These are phyloP conservation scores for Apiospora rasikravindrae DNA, from an alignment of 2,329 filamentous ascomycete genomes.

Conservation along the genomic window DNA sequence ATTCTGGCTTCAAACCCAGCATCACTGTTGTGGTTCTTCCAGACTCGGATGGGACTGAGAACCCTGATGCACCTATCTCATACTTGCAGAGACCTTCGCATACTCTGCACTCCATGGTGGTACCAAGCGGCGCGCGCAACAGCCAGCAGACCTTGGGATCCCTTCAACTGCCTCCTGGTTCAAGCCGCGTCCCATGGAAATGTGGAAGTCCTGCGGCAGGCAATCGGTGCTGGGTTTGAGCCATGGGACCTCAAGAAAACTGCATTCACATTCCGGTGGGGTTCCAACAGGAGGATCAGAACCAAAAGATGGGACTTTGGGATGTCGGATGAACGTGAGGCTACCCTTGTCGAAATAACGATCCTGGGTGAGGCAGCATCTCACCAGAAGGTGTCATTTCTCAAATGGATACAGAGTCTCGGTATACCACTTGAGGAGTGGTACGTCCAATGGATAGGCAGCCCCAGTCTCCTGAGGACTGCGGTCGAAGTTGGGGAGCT, in stretches of 20 bases:
- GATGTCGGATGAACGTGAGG: background rate
- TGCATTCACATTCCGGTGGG: background rate
- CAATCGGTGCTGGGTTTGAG: background rate
- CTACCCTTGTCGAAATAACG: background rate
- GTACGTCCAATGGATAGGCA: background rate
- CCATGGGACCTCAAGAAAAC: background rate
- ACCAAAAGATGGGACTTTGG: background rate
- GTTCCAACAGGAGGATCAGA: background rate
- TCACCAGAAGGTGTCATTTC: background rate
- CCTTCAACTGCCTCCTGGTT: background rate
- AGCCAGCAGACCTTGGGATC: background rate
- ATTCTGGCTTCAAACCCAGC: background rate
- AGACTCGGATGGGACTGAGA: background rate
- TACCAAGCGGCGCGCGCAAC: background rate
- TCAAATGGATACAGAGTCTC: background rate
- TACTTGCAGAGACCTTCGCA: slow-evolving; percentile 1
- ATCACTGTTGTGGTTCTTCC: too few relatives aligned
- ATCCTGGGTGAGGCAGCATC: background rate
- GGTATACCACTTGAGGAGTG: background rate
- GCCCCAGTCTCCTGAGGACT: background rate
- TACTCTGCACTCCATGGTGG: background rate
- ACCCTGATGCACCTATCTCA: background rate
- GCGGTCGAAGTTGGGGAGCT: background rate
- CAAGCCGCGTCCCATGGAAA: background rate
- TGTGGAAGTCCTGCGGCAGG: background rate